Base-by-base conservation (phyloP, 2,329 filamentous ascomycete species). In the Pseudogymnoascus sp. region DNA sequence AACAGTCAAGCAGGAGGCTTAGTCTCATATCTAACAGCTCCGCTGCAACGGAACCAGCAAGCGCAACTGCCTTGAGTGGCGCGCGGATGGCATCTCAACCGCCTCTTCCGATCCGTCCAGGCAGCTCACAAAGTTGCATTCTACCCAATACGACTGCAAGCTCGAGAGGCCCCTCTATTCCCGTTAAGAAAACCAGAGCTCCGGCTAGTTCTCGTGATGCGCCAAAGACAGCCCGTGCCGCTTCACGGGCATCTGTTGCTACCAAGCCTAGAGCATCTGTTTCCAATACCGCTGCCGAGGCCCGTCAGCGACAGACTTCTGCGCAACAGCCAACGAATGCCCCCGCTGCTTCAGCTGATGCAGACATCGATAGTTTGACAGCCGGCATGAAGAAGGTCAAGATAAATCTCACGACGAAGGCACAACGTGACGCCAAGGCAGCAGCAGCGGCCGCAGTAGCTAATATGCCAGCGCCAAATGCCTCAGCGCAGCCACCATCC, bases 321-420 rank as follows among this genome's bases (percentile, higher is more conserved):
- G 49, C 49, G n/a, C 49, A 56, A 34, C 49, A 56, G 16, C 28
- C 28, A 9, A 12, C 49, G 7, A 56, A 18, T 34, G 49, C 8
- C 11, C n/a, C 49, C 5, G 9, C 28, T 18, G n/a, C 49, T 56
- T 21, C 28, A 56, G 25, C 28, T 21, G 49, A 43, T 42, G 61
- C 69, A 59, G 80, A 80, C 59, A 70, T 88, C 37, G 82, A 86
- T 62, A 79, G 75, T 60, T 77, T 88, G 65, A 82, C 84, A 0
- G 78, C 76, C 37, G 81, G 82, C 1, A 82, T 87, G 80, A 86
- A 83, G 71, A 85, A 82, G 71, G 83, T 88, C 64, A 86, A 82
- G 70, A 84, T 88, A 68, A 86, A 82, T 61, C 72, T 87, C 23
- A 77, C 86, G 40, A 85, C 65, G 1, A 79, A 85, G 65, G 78